Percentiles rank a stretch among this genome's conserved stretches.
Conservation (phyloP, 2,329 filamentous ascomycete species). For the Penicillium brevicompactum region DNA sequence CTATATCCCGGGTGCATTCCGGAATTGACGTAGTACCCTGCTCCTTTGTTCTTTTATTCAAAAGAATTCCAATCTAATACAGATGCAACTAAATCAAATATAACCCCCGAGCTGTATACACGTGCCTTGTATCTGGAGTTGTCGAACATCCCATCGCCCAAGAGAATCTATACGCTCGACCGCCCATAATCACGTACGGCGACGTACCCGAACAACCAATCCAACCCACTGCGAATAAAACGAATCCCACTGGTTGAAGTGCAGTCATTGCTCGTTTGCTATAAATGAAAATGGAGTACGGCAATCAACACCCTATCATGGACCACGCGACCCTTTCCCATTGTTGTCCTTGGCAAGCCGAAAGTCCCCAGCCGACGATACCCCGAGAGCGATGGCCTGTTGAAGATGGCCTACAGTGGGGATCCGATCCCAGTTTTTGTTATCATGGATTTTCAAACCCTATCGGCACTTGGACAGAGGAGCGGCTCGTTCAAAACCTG, state of each 20-base stretch:
- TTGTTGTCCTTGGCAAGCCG: constrained; percentile 4
- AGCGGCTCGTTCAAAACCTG: constrained; percentile 19
- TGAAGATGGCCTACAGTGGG: constrained; percentile 23
- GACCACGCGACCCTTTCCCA: neutral
- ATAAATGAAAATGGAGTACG: constrained; percentile 1
- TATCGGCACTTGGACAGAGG: constrained; percentile 25
- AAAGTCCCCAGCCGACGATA: constrained; percentile 1
- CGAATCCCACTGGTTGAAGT: neutral
- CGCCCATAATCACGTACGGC: neutral
- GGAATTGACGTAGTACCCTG: constrained; percentile 17
- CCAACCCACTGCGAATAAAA: neutral
- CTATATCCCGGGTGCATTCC: constrained; percentile 17
- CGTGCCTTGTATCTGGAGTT: neutral
- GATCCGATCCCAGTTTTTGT: constrained; percentile 25
- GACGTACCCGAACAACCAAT: neutral
- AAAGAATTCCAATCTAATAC: neutral
- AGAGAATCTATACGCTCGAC: too few relatives aligned
- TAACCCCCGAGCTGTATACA: neutral
- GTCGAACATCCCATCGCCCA: neutral
- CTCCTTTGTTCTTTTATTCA: constrained; percentile 7
- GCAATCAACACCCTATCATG: neutral
- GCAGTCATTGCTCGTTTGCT: neutral
- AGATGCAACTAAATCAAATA: neutral
- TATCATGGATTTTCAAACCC: constrained; percentile 25
- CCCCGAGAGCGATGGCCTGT: constrained; percentile 1